These are phyloP conservation scores for Vicia sativa DNA, from an alignment of 306 rosid genomes.

Conservation along the genomic window DNA sequence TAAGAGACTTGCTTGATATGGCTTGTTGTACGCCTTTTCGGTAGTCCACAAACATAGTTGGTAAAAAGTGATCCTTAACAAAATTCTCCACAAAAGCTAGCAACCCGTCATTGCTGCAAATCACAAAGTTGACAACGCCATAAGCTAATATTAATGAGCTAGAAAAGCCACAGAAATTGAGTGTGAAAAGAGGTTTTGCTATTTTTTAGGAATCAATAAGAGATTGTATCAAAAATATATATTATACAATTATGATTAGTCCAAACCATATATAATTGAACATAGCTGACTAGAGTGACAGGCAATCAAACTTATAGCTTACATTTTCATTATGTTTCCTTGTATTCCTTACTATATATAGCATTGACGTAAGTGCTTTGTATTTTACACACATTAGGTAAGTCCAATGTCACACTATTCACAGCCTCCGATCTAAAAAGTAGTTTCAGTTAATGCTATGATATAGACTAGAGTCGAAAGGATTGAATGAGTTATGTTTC, in stretches of 20 bases:
- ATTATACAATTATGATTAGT: slow-evolving; percentile 3
- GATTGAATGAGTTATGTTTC: no score
- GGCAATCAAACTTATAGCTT: slow-evolving; percentile 6
- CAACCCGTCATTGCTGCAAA: slow-evolving; percentile 91
- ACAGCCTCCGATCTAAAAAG: not conserved
- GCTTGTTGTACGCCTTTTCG: slow-evolving; percentile 99
- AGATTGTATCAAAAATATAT: slow-evolving; percentile 10
- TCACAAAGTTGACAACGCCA: slow-evolving; percentile 43
- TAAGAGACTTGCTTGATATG: slow-evolving; percentile 89
- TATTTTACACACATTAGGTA: slow-evolving; percentile 1
- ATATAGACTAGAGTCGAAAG: no score
- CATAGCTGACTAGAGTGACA: not conserved
- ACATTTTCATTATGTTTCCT: slow-evolving; percentile 20
- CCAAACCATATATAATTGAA: slow-evolving; percentile 11
- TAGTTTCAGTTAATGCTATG: no score
- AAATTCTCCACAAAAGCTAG: slow-evolving; percentile 96
- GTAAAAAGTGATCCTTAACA: slow-evolving; percentile 96
- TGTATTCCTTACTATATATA: not conserved
- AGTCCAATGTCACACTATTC: not conserved
- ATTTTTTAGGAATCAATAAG: slow-evolving; percentile 31
- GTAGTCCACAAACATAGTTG: slow-evolving; percentile 98
- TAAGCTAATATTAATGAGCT: slow-evolving; percentile 30
- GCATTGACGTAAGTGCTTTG: not conserved
- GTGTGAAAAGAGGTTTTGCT: slow-evolving; percentile 18
- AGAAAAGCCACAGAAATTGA: slow-evolving; percentile 29